These are phyloP conservation scores for Pilatotrama ljubarskyi DNA, from an alignment of 768 basidiomycete genomes.

Conservation along the genomic window DNA sequence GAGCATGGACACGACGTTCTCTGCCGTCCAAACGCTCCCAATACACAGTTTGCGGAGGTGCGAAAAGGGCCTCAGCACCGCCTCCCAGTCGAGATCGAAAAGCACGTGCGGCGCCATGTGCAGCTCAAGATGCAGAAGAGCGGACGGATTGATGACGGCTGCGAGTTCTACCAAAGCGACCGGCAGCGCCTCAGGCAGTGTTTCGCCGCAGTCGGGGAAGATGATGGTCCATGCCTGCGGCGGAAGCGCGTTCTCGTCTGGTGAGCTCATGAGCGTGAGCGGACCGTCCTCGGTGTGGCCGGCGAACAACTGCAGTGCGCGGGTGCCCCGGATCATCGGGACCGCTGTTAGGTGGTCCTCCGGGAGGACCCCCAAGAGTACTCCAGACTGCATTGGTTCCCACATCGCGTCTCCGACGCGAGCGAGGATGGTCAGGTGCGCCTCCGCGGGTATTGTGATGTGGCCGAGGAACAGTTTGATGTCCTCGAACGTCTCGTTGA, in stretches of 20 bases:
- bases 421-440: not conserved
- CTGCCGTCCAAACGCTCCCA: not conserved
- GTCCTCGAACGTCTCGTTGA: constrained; percentile 10
- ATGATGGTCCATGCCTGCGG: not conserved
- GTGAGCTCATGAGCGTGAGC: not conserved
- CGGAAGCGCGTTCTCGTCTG: not conserved
- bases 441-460: not conserved
- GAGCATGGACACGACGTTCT: not conserved
- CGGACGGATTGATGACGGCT: not conserved
- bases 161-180: not conserved
- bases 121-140: not conserved
- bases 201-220: not conserved
- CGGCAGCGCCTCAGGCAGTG: not conserved
- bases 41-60: not conserved
- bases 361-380: not conserved
- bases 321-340: not conserved
- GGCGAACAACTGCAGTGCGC: not conserved
- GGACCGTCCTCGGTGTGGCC: not conserved
- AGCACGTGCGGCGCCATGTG: constrained; percentile 3
- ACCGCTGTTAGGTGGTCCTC: not conserved
- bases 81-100: not conserved
- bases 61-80: not conserved
- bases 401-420: constrained; percentile 5
- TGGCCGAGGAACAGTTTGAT: constrained; percentile 2
- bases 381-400: not conserved